Evolutionary conservation across 768 basidiomycete genomes (phyloP).

Genomic region (Sporobolomyces roseus): DNA sequence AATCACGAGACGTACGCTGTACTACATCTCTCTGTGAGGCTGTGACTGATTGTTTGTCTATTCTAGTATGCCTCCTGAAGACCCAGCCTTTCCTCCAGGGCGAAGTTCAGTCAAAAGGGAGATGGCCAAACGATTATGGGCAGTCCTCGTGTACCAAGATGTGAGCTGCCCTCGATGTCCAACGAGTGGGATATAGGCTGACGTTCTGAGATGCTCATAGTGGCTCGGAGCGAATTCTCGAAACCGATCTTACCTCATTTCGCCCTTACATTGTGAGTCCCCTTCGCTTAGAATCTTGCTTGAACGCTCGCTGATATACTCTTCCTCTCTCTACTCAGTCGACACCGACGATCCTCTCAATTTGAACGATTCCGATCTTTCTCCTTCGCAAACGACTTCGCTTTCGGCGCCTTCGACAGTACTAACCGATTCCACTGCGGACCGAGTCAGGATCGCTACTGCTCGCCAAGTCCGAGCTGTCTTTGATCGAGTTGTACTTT

Average conservation of each 20-base stretch:
- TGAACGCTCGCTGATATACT: background rate
- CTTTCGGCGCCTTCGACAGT: slow-evolving; percentile 27
- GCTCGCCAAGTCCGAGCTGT: slow-evolving; percentile 40
- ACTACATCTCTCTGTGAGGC: no score
- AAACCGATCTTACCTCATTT: slow-evolving; percentile 32
- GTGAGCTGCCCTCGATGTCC: slow-evolving; percentile 3
- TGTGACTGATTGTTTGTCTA: no score
- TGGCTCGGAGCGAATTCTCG: slow-evolving; percentile 38
- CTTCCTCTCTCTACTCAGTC: background rate
- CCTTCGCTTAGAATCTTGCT: background rate
- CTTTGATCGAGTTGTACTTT: slow-evolving; percentile 34
- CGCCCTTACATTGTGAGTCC: slow-evolving; percentile 26
- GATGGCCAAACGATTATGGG: slow-evolving; percentile 40
- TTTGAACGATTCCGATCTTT: slow-evolving; percentile 39
- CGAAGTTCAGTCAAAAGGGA: slow-evolving; percentile 39
- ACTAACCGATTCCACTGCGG: slow-evolving; percentile 40
- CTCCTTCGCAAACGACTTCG: slow-evolving; percentile 20
- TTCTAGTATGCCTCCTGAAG: slow-evolving; percentile 41
- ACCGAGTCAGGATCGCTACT: slow-evolving; percentile 38
- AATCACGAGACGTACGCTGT: slow-evolving; percentile 40
- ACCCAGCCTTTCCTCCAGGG: slow-evolving; percentile 38
- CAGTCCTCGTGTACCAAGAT: slow-evolving; percentile 39
- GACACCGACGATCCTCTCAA: slow-evolving; percentile 42
- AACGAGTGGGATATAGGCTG: no score
- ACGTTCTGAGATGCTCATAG: background rate